These are phyloP conservation scores for Xanthoconium stramineum DNA, from an alignment of 768 basidiomycete species.

Conservation along the genomic window DNA sequence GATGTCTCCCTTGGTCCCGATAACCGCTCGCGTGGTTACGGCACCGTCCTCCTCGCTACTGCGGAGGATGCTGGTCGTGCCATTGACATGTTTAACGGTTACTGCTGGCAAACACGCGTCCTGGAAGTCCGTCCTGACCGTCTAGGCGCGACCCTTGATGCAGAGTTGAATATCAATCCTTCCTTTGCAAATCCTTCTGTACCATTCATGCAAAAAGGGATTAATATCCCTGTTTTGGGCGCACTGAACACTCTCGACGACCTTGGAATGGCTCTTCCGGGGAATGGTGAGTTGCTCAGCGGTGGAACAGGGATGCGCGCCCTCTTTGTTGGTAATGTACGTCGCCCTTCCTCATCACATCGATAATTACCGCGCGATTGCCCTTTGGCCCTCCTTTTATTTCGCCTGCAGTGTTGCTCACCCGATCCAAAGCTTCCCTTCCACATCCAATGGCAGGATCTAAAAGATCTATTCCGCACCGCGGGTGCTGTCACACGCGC, in stretches of 20 bases:
- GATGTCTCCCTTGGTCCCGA: constrained; percentile 79
- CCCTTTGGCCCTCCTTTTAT: background rate
- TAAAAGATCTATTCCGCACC: constrained; percentile 92
- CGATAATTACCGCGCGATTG: constrained; percentile 1
- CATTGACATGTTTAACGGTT: constrained; percentile 95
- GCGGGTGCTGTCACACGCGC: constrained; percentile 89
- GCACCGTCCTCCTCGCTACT: constrained; percentile 92
- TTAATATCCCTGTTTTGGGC: constrained; percentile 13
- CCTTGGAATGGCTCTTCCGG: constrained; percentile 7
- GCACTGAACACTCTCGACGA: constrained; percentile 20
- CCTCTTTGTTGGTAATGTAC: constrained; percentile 87
- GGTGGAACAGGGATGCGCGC: constrained; percentile 44
- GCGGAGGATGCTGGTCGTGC: constrained; percentile 93
- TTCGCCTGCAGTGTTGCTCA: constrained; percentile 14
- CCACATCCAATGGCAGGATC: constrained; percentile 96
- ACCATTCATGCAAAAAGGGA: constrained; percentile 19
- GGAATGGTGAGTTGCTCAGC: constrained; percentile 23
- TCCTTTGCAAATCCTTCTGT: constrained; percentile 12
- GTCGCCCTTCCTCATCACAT: constrained; percentile 29
- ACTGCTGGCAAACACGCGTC: constrained; percentile 91
- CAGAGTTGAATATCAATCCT: constrained; percentile 18
- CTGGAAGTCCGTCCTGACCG: constrained; percentile 92
- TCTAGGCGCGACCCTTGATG: constrained; percentile 37
- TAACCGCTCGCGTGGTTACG: constrained; percentile 90
- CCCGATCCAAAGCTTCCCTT: constrained; percentile 68